phyloP scores from a whole-genome alignment of 2,329 filamentous ascomycete genomes.

The Thelonectria discophora region DNA sequence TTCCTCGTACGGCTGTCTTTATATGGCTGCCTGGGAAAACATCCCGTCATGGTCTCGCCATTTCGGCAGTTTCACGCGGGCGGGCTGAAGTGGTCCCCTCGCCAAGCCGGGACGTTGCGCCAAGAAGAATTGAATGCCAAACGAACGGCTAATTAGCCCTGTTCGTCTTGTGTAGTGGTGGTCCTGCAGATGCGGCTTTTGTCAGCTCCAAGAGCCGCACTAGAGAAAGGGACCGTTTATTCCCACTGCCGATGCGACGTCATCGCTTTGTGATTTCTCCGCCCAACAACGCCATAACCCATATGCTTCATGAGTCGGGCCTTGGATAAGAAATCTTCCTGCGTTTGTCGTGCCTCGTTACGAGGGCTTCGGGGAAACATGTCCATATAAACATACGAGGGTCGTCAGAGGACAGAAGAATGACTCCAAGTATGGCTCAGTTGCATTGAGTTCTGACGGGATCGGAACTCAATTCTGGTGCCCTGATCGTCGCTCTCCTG shows the following conservation, averaged over 20 bases:
- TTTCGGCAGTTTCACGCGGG: background rate
- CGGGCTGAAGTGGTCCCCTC: background rate
- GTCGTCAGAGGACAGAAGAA: no score
- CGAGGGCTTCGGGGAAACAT: no score
- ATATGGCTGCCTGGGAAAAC: background rate
- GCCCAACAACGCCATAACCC: background rate
- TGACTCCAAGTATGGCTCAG: no score
- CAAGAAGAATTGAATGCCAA: background rate
- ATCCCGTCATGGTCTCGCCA: background rate
- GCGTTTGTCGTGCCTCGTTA: background rate
- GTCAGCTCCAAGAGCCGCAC: conserved; percentile 21
- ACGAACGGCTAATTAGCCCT: background rate
- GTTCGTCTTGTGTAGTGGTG: background rate
- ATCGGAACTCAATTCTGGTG: no score
- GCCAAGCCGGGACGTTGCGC: background rate
- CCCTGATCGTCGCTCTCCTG: no score
- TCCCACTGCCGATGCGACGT: conserved; percentile 18
- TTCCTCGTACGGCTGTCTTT: background rate
- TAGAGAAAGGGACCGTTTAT: conserved; percentile 9
- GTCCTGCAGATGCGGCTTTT: conserved; percentile 9
- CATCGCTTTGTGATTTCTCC: background rate
- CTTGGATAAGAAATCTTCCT: background rate
- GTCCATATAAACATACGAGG: no score
- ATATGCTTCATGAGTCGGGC: background rate
- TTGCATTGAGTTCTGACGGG: no score